Percentiles rank a stretch among this genome's conserved stretches.
phyloP scores from a whole-genome alignment of 495 filamentous ascomycete genomes.

The Hapsidospora chrysogenum region DNA sequence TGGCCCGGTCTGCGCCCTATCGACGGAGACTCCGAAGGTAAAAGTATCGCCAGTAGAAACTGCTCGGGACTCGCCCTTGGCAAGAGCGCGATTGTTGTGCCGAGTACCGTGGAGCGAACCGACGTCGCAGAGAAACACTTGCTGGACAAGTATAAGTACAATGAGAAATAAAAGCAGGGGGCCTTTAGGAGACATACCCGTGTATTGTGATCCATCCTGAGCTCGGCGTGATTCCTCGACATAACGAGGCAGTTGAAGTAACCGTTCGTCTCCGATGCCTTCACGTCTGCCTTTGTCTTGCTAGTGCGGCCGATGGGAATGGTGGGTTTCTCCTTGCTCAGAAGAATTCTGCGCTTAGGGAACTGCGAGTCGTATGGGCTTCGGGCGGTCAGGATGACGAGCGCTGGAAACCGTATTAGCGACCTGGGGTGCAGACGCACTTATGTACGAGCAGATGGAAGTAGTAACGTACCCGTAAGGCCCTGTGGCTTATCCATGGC shows the following conservation, averaged over 20 bases:
- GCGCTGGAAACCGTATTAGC: no score
- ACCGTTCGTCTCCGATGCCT: slow-evolving; percentile 34
- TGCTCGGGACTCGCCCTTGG: slow-evolving; percentile 6
- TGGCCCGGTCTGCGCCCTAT: no score
- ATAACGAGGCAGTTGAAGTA: slow-evolving; percentile 72
- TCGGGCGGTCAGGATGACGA: no score
- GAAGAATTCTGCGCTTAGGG: slow-evolving; percentile 42
- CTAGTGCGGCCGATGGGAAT: neutral
- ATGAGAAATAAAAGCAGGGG: slow-evolving; percentile 1
- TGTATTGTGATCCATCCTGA: slow-evolving; percentile 25
- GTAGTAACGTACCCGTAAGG: no score
- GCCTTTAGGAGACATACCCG: slow-evolving; percentile 18
- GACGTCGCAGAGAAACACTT: slow-evolving; percentile 26
- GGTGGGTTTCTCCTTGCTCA: neutral
- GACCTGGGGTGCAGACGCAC: no score
- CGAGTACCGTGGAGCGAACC: slow-evolving; percentile 43
- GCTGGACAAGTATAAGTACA: slow-evolving; percentile 13
- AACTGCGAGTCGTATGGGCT: slow-evolving; percentile 68
- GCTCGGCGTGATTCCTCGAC: slow-evolving; percentile 57
- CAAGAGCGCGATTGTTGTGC: slow-evolving; percentile 11
- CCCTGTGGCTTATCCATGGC: no score
- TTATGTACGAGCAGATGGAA: no score
- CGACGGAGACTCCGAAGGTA: slow-evolving; percentile 29
- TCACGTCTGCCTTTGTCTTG: neutral
- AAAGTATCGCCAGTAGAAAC: slow-evolving; percentile 23